A percentile compares a stretch with the other conserved stretches of the same genome.
Evolutionary conservation across 2,329 filamentous ascomycete genomes (phyloP).

Genomic region (Aspergillus sp.): DNA sequence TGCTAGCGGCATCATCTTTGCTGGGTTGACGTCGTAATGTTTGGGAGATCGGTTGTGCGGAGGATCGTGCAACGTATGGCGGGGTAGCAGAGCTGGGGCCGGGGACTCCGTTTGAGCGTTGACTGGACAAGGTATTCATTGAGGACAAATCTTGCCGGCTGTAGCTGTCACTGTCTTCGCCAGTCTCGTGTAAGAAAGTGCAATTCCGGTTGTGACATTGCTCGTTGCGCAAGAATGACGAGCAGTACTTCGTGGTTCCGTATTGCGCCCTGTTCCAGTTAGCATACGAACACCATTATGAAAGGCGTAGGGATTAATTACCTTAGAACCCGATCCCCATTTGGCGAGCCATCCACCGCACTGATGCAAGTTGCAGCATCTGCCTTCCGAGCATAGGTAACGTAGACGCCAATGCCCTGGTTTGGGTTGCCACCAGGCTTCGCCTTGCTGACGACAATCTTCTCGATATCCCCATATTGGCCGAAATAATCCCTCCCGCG

Average conservation of each 20-base stretch:
- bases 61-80: constrained; percentile 46
- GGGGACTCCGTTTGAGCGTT: constrained; percentile 49
- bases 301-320: constrained; percentile 49
- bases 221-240: constrained; percentile 91
- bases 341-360: constrained; percentile 87
- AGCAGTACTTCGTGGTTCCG: constrained; percentile 98
- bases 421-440: constrained; percentile 71
- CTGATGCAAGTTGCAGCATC: constrained; percentile 88
- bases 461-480: constrained; percentile 97
- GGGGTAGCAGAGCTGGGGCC: constrained; percentile 30
- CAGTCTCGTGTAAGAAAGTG: constrained; percentile 97
- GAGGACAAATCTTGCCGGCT: constrained; percentile 91
- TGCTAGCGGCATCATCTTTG: constrained; percentile 65
- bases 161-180: constrained; percentile 97
- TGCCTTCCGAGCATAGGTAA: constrained; percentile 91
- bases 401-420: constrained; percentile 92
- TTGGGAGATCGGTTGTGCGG: constrained; percentile 53
- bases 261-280: constrained; percentile 59
- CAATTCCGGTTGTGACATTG: constrained; percentile 93
- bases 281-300: background rate
- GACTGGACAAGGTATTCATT: constrained; percentile 85
- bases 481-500: constrained; percentile 93
- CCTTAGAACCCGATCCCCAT: constrained; percentile 81
- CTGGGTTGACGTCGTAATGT: constrained; percentile 73
- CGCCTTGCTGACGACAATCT: constrained; percentile 96